These are phyloP conservation scores for Torulaspora indica DNA, from an alignment of 805 yeast genomes.

Conservation along the genomic window DNA sequence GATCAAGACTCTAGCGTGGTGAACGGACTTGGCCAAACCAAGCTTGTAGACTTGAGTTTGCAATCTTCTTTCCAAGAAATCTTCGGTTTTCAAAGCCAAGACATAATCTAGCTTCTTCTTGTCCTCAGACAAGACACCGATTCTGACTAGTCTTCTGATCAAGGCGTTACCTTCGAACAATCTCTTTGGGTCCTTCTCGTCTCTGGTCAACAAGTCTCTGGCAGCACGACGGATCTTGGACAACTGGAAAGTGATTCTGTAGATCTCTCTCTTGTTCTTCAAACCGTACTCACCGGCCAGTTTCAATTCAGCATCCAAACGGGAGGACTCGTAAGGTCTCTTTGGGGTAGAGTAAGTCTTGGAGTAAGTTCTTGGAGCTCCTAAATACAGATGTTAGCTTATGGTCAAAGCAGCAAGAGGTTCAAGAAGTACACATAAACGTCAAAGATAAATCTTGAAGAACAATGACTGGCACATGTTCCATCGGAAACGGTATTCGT, in stretches of 20 bases:
- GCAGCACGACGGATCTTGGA: conserved; percentile 99
- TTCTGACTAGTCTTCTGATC: conserved; percentile 98
- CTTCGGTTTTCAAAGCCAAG: conserved; percentile 95
- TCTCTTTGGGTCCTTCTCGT: conserved; percentile 99
- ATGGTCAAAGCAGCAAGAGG: conserved; percentile 10
- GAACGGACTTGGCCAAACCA: conserved; percentile 98
- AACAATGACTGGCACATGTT: not conserved
- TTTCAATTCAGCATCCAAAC: conserved; percentile 98
- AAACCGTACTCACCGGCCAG: conserved; percentile 99
- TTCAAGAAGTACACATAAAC: conserved; percentile 20
- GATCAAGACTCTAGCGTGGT: conserved; percentile 99
- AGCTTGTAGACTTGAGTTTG: conserved; percentile 99
- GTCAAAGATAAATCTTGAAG: conserved; percentile 8
- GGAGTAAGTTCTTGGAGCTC: conserved; percentile 99
- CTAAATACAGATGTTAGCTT: conserved; percentile 38
- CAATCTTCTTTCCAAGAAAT: conserved; percentile 99
- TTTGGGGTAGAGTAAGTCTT: conserved; percentile 99
- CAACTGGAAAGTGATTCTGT: conserved; percentile 99
- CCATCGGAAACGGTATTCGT: not conserved
- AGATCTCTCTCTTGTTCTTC: conserved; percentile 99
- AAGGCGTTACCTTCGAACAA: conserved; percentile 99
- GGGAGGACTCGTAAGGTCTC: conserved; percentile 99
- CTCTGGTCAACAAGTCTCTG: conserved; percentile 99
- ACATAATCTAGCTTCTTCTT: conserved; percentile 99
- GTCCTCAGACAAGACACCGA: conserved; percentile 98